Evolutionary conservation across 352 stramenopile species (phyloP).

Genomic region (Globisporangium canariense): DNA sequence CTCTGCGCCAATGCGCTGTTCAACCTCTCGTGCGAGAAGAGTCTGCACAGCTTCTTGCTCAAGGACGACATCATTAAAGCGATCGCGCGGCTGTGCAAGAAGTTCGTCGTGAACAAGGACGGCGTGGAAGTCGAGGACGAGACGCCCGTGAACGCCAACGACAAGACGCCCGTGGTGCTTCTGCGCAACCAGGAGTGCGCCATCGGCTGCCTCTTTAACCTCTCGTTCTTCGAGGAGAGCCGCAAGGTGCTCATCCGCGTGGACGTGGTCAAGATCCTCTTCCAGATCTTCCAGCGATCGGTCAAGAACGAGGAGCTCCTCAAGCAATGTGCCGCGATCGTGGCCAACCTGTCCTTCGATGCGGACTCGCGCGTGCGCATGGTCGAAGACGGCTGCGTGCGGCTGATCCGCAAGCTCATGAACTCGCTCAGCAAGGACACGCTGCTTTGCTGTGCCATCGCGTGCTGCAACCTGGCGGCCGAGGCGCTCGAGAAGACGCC

Average conservation of each 20-base stretch:
- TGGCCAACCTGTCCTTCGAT: slow-evolving; percentile 80
- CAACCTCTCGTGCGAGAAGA: slow-evolving; percentile 77
- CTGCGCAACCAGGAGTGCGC: slow-evolving; percentile 67
- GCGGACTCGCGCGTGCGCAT: slow-evolving; percentile 51
- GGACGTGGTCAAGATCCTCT: slow-evolving; percentile 58
- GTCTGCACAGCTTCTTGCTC: slow-evolving; percentile 57
- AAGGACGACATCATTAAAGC: slow-evolving; percentile 71
- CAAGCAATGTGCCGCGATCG: slow-evolving; percentile 56
- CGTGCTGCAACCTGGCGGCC: slow-evolving; percentile 72
- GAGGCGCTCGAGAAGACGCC: slow-evolving; percentile 70
- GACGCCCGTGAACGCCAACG: slow-evolving; percentile 20
- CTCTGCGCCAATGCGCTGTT: slow-evolving; percentile 74
- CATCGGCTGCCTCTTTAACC: slow-evolving; percentile 70
- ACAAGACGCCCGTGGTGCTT: slow-evolving; percentile 45
- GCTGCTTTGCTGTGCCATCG: slow-evolving; percentile 63
- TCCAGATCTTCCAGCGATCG: slow-evolving; percentile 61
- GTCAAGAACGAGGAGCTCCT: slow-evolving; percentile 63
- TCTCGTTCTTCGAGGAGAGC: slow-evolving; percentile 72
- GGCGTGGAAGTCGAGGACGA: slow-evolving; percentile 64
- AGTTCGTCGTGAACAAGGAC: slow-evolving; percentile 40
- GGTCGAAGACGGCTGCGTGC: slow-evolving; percentile 61
- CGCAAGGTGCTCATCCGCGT: slow-evolving; percentile 57
- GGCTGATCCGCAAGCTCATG: slow-evolving; percentile 68
- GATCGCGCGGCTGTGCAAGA: slow-evolving; percentile 64
- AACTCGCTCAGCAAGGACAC: slow-evolving; percentile 53